Evolutionary conservation across 2,329 filamentous ascomycete species (phyloP).

Genomic region (Stenocarpella maydis): DNA sequence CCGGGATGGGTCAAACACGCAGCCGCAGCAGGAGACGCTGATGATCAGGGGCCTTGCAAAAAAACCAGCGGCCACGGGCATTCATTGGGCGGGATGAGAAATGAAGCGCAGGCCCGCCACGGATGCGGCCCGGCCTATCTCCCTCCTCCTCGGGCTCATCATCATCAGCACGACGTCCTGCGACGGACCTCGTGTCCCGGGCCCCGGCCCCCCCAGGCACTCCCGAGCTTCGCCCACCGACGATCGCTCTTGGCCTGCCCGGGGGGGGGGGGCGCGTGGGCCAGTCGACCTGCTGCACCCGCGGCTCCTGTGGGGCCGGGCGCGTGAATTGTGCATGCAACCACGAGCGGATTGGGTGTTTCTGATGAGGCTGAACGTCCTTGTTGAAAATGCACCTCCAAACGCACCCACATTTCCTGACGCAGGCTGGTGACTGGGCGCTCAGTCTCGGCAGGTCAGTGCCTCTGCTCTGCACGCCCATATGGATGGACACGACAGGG

Average conservation of each 20-base stretch:
- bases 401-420: slow-evolving; percentile 23
- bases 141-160: background rate
- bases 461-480: background rate
- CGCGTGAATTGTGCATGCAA: background rate
- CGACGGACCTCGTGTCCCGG: slow-evolving; percentile 23
- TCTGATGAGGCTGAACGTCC: slow-evolving; percentile 23
- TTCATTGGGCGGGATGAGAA: no score
- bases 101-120: no score
- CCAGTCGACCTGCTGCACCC: background rate
- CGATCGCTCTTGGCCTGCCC: slow-evolving; percentile 17
- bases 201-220: slow-evolving; percentile 13
- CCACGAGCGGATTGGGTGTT: background rate
- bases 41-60: background rate
- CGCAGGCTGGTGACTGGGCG: slow-evolving; percentile 8
- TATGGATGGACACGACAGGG: background rate
- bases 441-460: no score
- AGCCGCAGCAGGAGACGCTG: slow-evolving; percentile 18
- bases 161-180: slow-evolving; percentile 4
- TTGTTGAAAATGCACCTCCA: background rate
- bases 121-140: background rate
- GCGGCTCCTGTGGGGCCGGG: no score
- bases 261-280: background rate
- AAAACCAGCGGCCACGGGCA: background rate
- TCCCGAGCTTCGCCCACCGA: slow-evolving; percentile 22
- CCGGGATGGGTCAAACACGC: slow-evolving; percentile 23